phyloP scores from a whole-genome alignment of 2,329 filamentous ascomycete genomes.

The Alternaria alternata region DNA sequence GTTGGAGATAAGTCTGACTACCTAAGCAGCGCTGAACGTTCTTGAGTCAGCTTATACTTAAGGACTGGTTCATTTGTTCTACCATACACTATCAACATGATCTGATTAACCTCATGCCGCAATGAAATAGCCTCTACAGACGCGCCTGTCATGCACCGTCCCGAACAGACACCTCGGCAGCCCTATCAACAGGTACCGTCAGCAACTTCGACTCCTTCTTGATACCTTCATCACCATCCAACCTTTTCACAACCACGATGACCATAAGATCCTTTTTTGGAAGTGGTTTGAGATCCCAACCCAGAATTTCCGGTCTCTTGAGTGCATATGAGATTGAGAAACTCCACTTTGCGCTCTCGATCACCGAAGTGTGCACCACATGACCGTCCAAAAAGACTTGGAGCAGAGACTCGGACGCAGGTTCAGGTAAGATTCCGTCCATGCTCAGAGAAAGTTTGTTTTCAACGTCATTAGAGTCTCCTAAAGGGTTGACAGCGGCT shows the following conservation, averaged over 20 bases:
- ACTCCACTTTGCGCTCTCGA: constrained; percentile 11
- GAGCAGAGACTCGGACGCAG: constrained; percentile 3
- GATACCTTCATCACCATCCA: constrained; percentile 10
- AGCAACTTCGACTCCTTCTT: constrained; percentile 4
- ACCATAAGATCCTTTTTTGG: constrained; percentile 28
- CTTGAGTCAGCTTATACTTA: neutral
- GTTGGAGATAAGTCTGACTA: no score
- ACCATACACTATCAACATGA: neutral
- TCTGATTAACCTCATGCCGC: neutral
- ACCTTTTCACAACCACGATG: constrained; percentile 27
- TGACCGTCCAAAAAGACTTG: constrained; percentile 33
- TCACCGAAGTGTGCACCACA: neutral
- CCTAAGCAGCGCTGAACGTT: neutral
- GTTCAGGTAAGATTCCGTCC: constrained; percentile 1
- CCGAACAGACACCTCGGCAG: neutral
- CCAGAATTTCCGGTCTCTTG: constrained; percentile 19
- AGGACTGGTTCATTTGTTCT: no score
- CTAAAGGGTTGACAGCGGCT: neutral
- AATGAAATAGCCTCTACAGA: neutral
- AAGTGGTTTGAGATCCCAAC: constrained; percentile 39
- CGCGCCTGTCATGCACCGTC: neutral
- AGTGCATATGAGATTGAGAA: constrained; percentile 15
- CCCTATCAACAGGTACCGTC: constrained; percentile 1
- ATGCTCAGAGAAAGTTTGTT: neutral
- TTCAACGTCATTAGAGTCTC: neutral